Evolutionary conservation across 371 early-diverging fungal species (phyloP), one percentile per base, ranked within the genome.

Genomic region (Coemansia linderi): DNA sequence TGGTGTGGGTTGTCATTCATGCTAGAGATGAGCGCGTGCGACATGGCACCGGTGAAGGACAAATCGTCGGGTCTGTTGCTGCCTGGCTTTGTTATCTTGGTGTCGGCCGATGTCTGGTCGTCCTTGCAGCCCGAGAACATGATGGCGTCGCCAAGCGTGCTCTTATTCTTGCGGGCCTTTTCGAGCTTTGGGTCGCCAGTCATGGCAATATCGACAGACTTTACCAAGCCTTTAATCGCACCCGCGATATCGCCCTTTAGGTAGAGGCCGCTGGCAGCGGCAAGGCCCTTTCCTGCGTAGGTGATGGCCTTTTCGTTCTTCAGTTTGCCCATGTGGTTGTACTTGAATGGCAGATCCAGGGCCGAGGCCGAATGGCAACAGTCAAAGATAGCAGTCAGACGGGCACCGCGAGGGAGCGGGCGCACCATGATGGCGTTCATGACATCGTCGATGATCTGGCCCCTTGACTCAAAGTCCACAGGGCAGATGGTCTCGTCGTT

Each of bases 101-200:
- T 85, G 82, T 96, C 96, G 0, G 95, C 94, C 6, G 90, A 90
- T 0, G 95, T 95, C 74, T 96, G 95, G 68, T 85, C 85, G 72
- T 97, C 97, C 77, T 92, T 92, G 81, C 96, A 96, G 2, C 93
- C 96, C 39, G 90, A 88, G 62, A 95, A 93, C 92, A 92, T 91
- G 65, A 93, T 85, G 5, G 93, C 92, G 80, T 93, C 92, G 13
- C 92, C 92, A 60, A 85, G 71, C 8, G 85, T 87, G 48, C 85
- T 84, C 78, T 89, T 86, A 60, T 83, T 79, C 27, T 69, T 71
- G 57, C 82, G 80, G 43, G 84, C 79, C 37, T 78, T 75, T 46
- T 77, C 81, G 36, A 83, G 80, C 75, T 81, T 81, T 54, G 70
- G 69, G 70, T 81, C 82, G 37, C 80, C 83, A 5, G 69, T 70